A percentile compares a stretch with the other conserved stretches of the same genome.
Conservation (phyloP, 352 stramenopile genomes). For the Globisporangium iwayamae region DNA sequence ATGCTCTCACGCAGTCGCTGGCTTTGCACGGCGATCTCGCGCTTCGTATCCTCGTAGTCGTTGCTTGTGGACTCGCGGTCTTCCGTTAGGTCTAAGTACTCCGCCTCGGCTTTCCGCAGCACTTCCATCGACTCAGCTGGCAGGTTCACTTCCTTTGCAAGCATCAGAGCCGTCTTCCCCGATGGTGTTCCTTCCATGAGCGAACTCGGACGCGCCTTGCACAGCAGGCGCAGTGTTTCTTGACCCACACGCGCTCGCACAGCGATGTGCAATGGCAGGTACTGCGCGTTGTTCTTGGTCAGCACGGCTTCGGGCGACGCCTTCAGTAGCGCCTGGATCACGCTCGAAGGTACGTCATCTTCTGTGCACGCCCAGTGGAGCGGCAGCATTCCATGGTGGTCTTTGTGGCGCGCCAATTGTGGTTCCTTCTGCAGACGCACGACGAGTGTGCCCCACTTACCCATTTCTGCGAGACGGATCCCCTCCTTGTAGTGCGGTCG, state of each 20-base stretch:
- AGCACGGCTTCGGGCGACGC: conserved; percentile 75
- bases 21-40: conserved; percentile 73
- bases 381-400: conserved; percentile 83
- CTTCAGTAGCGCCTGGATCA: conserved; percentile 56
- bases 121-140: conserved; percentile 44
- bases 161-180: conserved; percentile 65
- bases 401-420: conserved; percentile 68
- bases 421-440: conserved; percentile 50
- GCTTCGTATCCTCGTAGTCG: conserved; percentile 67
- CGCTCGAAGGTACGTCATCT: conserved; percentile 59
- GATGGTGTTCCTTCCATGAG: conserved; percentile 66
- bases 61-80: conserved; percentile 63
- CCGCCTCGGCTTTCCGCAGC: conserved; percentile 64
- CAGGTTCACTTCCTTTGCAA: conserved; percentile 57
- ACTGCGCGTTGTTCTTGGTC: conserved; percentile 81
- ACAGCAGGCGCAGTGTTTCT: conserved; percentile 57
- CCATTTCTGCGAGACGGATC: conserved; percentile 79
- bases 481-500: conserved; percentile 76
- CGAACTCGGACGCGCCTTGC: conserved; percentile 59
- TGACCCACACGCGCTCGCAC: conserved; percentile 51
- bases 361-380: conserved; percentile 84
- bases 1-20: conserved; percentile 76
- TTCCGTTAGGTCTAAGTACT: conserved; percentile 60
- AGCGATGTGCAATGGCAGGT: conserved; percentile 80
- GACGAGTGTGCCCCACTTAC: conserved; percentile 69